Base-by-base conservation (phyloP, 2,329 filamentous ascomycete genomes). In the Phaeosphaeriaceae sp. region DNA sequence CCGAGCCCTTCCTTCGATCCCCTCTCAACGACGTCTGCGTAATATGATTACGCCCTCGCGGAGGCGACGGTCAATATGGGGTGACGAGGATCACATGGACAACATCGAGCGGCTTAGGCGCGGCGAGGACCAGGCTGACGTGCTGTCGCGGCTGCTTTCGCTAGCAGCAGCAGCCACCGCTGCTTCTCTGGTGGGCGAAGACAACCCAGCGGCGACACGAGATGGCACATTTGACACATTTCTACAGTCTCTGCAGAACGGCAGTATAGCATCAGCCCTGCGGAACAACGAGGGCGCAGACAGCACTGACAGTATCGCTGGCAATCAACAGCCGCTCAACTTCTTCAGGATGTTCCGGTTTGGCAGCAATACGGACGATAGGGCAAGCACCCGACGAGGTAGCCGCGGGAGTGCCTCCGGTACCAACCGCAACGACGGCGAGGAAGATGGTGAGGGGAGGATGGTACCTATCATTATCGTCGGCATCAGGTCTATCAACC, bases 381-480 rank as follows among this genome's bases (percentile, higher is more conserved):
- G 66, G 22, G 61, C 63, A 22, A 62, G 48, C 51, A 67, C 66
- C 45, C 60, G 62, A 53, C 60, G 61, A 19, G 71, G 61, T n/a
- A 69, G 66, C 41, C 70, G 68, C 15, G 70, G 69, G 45, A 67
- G 65, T 50, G 66, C 58, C 17, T 57, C 65, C 3, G 68, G 57
- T 4, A 51, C 63, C 20, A 62, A 66, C 15, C 61, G 58, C 19
- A 63, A 63, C 13, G 67, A 70, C 46, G 66, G 65, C 31, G 69
- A 72, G 54, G 76, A 78, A n/a, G 80, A 80, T 21, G 79, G 80
- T 40, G 79, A 79, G 53, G 84, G 84, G 48, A 82, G 88, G 21
- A 88, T 88, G 76, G 86, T 90, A 41, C 89, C 88, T 9, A 84
- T 90, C 61, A 89, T 90, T 45, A 88, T 90, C 52, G 88, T 90